phyloP scores from a whole-genome alignment of 176 grass and related monocot species.

The Stipa capillata region DNA sequence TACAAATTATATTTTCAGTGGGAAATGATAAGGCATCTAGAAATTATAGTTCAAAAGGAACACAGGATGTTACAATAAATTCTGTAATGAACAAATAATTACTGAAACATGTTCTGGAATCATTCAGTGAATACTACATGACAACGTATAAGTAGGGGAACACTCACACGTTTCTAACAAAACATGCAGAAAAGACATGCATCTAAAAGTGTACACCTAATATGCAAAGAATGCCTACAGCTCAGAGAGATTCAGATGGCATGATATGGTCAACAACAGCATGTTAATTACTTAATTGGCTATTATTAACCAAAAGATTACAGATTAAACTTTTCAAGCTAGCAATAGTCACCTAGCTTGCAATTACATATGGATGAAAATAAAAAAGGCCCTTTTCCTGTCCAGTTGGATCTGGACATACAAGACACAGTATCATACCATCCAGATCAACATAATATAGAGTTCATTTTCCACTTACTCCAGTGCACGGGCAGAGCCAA shows the following conservation, averaged over 20 bases:
- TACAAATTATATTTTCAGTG: constrained; percentile 23
- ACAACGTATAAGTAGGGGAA: background rate
- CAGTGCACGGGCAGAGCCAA: constrained; percentile 81
- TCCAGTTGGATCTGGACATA: background rate
- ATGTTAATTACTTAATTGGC: background rate
- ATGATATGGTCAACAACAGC: background rate
- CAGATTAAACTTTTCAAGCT: background rate
- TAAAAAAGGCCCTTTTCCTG: background rate
- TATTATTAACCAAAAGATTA: background rate
- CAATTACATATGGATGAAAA: background rate
- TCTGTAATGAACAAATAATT: background rate
- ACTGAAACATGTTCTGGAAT: background rate
- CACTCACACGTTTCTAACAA: no score
- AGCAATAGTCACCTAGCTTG: background rate
- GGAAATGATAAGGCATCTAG: constrained; percentile 6
- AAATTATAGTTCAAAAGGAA: background rate
- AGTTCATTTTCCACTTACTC: constrained; percentile 61
- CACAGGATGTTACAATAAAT: background rate
- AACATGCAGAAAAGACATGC: background rate
- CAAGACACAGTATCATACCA: background rate
- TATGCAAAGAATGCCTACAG: background rate
- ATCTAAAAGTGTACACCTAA: background rate
- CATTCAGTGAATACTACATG: background rate
- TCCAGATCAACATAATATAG: background rate
- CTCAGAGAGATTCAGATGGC: background rate